Evolutionary conservation across 495 filamentous ascomycete species (phyloP), one percentile per base, ranked within the genome.

Genomic region (Jackrogersella minutella): DNA sequence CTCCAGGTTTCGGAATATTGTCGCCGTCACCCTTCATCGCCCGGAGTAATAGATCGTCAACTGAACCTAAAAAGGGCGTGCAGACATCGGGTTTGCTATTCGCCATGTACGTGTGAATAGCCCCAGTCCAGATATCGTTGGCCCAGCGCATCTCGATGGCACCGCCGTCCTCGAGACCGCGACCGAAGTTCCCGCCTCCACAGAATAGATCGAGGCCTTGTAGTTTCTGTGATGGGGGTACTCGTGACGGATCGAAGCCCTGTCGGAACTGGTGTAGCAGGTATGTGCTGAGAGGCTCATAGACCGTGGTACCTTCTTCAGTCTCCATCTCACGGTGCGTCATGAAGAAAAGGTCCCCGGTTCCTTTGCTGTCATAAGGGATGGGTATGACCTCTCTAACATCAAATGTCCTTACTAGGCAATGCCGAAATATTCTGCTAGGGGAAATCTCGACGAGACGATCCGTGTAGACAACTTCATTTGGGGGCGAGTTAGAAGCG

Each of bases 101-200:
- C 3, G 88, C 89, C 66, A 82, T 82, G 64, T 91, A 91, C 0
- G 87, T 87, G 56, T 91, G 86, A 1, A 92, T 84, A 0, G 91
- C 88, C 22, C 78, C 69, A 3, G 74, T 75, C 69, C 79, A 84
- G 37, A 86, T 84, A 68, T 93, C 91, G 17, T 91, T 85, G 24
- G 85, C 84, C 82, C 82, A 88, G 17, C 80, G 73, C 76, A 87
- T 87, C 13, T 86, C 70, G 10, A 92, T 79, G 2, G 77, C 88
- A 5, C 87, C 88, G 2, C 85, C 85, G 47, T 92, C 90, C 69
- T 93, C 91, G 0, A 93, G 76, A 1, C 91, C 91, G 26, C 90
- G 80, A 2, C 87, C 91, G 61, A 93, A 85, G 66, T 87, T 91
- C 0, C 91, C 91, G 39, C 88, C 86, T 7, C 91, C 91, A 58